These are phyloP conservation scores for Exutisphaerella laricina DNA, from an alignment of 2,329 filamentous ascomycete genomes.

Conservation along the genomic window DNA sequence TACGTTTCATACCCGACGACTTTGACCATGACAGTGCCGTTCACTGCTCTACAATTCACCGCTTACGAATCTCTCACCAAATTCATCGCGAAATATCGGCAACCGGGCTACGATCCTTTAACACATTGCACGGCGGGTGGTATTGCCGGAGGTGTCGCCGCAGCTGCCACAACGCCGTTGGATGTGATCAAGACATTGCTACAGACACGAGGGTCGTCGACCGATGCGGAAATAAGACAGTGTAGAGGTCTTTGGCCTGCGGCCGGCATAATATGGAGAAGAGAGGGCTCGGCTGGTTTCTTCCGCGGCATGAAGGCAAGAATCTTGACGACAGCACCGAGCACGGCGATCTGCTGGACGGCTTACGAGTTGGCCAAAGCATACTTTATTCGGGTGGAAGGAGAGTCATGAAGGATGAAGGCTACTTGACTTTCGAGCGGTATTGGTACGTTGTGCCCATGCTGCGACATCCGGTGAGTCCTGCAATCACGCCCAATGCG, in stretches of 20 bases:
- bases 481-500: too few species aligned
- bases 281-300: constrained; percentile 81
- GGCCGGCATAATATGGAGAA: constrained; percentile 71
- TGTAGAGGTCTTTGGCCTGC: constrained; percentile 77
- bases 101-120: constrained; percentile 70
- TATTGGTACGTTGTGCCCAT: too few species aligned
- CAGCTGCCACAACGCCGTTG: constrained; percentile 89
- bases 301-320: constrained; percentile 88
- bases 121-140: constrained; percentile 92
- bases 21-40: constrained; percentile 96
- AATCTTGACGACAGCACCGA: constrained; percentile 95
- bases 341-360: constrained; percentile 98
- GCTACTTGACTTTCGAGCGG: too few species aligned
- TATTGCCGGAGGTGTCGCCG: constrained; percentile 86
- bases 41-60: constrained; percentile 94
- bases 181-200: constrained; percentile 98
- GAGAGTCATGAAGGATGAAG: constrained; percentile 21
- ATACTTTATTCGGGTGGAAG: constrained; percentile 51
- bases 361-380: constrained; percentile 65
- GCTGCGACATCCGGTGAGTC: too few species aligned
- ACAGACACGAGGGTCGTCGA: constrained; percentile 81
- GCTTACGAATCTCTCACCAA: constrained; percentile 97
- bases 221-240: constrained; percentile 73
- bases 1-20: constrained; percentile 99
- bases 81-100: constrained; percentile 63